Base-by-base conservation (phyloP, 2,329 filamentous ascomycete genomes). In the Coniochaeta sp. region DNA sequence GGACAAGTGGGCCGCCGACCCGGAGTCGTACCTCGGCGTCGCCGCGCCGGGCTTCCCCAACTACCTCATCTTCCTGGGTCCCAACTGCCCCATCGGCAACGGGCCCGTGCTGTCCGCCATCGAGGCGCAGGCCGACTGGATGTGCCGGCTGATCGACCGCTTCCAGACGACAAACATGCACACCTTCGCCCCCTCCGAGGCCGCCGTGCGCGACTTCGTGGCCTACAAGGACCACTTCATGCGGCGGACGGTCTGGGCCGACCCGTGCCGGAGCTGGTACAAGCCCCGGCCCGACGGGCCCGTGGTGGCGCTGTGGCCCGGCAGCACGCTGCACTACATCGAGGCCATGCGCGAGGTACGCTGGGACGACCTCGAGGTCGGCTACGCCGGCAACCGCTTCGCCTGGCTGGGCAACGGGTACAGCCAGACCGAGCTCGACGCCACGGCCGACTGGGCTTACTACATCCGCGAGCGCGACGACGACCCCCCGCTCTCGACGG, bases 191-290 rank as follows among this genome's bases (percentile, higher is more conserved):
- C 75, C 81, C 16, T 80, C 78, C 63, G 65, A 68, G 0, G 73
- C 74, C 17, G 77, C 75, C 1, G 76, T 82, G 14, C 67, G 68
- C 4, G 82, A 83, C 61, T 84, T 84, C 67, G 73, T 78, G 58
- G 70, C 70, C 2, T 73, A 75, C 68, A 75, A 76, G 38, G 74
- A 79, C 58, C 61, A 66, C 5, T 79, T 76, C 66, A 77, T 81
- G 72, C 65, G 72, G 58, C 68, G 66, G n/a, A 76, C 77, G 0
- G 77, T 79, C 0, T 81, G 76, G 74, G 67, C 74, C 7, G 76
- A 76, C 58, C 65, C 71, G 1, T 81, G 78, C 63, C 74, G 62
- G 8, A 60, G 59, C 34, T 82, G 78, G 77, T 81, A 81, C 65
- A 82, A 82, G 69, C 71, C 73, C 40, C 71, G 67, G 1, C 67